Conservation (phyloP, 2,329 filamentous ascomycete species). For the Penicillium janthinellum region DNA sequence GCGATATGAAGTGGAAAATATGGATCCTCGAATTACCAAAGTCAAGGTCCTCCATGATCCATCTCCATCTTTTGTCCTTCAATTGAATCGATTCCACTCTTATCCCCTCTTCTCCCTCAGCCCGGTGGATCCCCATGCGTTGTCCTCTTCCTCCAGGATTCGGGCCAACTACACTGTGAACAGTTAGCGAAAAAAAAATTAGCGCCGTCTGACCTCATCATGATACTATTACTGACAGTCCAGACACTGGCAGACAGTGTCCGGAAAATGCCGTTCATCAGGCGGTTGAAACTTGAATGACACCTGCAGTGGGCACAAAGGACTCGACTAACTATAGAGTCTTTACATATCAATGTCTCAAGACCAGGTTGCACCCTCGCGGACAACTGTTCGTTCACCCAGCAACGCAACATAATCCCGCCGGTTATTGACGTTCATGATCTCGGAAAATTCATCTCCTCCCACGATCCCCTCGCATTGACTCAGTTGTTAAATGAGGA, state of each 20-base stretch:
- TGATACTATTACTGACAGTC: background rate
- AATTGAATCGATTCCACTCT: constrained; percentile 6
- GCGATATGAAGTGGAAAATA: too few species aligned
- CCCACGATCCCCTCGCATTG: constrained; percentile 27
- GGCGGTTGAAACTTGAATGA: background rate
- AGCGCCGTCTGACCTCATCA: constrained; percentile 1
- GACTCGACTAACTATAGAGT: background rate
- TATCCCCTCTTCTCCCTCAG: constrained; percentile 3
- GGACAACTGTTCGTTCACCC: background rate
- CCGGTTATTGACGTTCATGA: constrained; percentile 17
- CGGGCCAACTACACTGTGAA: background rate
- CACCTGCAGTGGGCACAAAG: background rate
- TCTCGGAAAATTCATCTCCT: constrained; percentile 21
- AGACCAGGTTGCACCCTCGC: constrained; percentile 7
- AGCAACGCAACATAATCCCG: constrained; percentile 2
- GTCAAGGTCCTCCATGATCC: background rate
- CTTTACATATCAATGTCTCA: background rate
- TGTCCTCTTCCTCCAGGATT: constrained; percentile 5
- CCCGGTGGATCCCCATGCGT: constrained; percentile 8
- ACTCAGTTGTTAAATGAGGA: constrained; percentile 21
- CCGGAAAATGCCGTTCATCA: background rate
- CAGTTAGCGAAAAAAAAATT: background rate
- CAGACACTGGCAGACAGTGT: background rate
- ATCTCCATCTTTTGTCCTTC: background rate
- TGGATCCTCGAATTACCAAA: too few species aligned